Conservation (phyloP, 2,329 filamentous ascomycete species). For the Stylonectria norvegica region DNA sequence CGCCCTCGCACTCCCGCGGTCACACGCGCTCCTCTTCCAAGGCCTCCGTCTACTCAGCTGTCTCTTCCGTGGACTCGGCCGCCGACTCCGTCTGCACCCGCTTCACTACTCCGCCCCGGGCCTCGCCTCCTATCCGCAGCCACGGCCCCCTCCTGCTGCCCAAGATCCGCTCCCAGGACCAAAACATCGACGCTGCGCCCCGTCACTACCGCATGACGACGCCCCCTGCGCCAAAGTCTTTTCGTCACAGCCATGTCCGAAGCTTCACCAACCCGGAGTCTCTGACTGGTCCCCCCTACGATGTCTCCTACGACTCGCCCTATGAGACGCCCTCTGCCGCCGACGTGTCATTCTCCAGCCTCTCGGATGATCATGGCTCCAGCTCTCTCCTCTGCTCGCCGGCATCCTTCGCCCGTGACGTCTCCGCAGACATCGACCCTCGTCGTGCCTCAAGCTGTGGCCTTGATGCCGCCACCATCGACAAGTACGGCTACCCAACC, state of each 20-base stretch:
- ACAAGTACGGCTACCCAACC: conserved; percentile 76
- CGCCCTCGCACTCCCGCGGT: conserved; percentile 32
- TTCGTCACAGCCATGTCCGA: conserved; percentile 40
- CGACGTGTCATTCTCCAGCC: conserved; percentile 39
- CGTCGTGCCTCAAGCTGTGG: conserved; percentile 65
- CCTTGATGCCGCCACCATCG: conserved; percentile 63
- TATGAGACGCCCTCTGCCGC: conserved; percentile 22
- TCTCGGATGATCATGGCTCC: conserved; percentile 25
- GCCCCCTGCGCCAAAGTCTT: conserved; percentile 26
- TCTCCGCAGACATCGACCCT: conserved; percentile 20
- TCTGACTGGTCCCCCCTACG: conserved; percentile 39
- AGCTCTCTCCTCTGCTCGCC: conserved; percentile 65
- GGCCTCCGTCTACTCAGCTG: conserved; percentile 57
- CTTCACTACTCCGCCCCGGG: conserved; percentile 63
- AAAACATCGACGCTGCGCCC: conserved; percentile 63
- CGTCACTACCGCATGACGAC: conserved; percentile 35
- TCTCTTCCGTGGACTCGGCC: conserved; percentile 56
- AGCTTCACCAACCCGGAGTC: conserved; percentile 62
- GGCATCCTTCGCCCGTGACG: conserved; percentile 50
- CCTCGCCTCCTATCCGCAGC: conserved; percentile 68
- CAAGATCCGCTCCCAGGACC: conserved; percentile 83
- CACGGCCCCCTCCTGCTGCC: conserved; percentile 78
- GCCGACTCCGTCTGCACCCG: conserved; percentile 65
- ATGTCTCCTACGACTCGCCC: too few relatives aligned
- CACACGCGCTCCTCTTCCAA: conserved; percentile 64